Base-by-base conservation (phyloP, 108 stramenopile species). In the Aurantiochytrium sp. region DNA sequence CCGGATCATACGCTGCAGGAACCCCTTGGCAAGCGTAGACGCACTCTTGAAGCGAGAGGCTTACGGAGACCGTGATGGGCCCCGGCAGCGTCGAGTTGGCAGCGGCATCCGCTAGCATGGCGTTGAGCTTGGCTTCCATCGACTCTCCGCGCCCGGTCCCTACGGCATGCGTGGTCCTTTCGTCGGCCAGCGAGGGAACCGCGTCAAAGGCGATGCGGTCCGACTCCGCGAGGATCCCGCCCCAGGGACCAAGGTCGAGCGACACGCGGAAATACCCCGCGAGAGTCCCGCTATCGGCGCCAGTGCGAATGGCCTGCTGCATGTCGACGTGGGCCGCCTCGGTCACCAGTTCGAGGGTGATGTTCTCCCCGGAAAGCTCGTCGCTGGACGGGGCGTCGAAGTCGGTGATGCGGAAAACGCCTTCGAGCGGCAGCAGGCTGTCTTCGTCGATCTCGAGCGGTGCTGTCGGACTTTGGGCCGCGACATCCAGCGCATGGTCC, bases 91-190 rank as follows among this genome's bases (percentile, higher is more conserved):
- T 48, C 24, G 45, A 81, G 36, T 24, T 24, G 45, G 8, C 19
- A 12, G 6, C 10, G 12, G 73, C 73, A 6, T 48, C 12, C 6
- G 39, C 39, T 6, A 81, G 73, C 73, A 81, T 39, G 12, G 39
- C 45, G 73, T 81, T 81, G 42, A 81, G 12, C 39, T 81, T 81
- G 36, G 42, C n/a, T n/a, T 81, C 73, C 36, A 81, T 42, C 21
- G 73, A 81, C 73, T 81, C 73, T 6, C 73, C 73, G 12, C 45
- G 45, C 6, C 45, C 73, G 6, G 73, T 81, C 1, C 73, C 73
- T 41, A 24, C 8, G 0, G 73, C 45, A 24, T 81, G 30, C 2
- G 73, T 81, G 6, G 39, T 41, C 6, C 73, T 6, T 42, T 81
- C 73, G 21, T 42, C 39, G 6, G 73, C 12, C 6, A 81, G 8